A percentile compares a stretch with the other conserved stretches of the same genome.
Conservation (phyloP, 352 stramenopile species). For the Phytopythium montanum region DNA sequence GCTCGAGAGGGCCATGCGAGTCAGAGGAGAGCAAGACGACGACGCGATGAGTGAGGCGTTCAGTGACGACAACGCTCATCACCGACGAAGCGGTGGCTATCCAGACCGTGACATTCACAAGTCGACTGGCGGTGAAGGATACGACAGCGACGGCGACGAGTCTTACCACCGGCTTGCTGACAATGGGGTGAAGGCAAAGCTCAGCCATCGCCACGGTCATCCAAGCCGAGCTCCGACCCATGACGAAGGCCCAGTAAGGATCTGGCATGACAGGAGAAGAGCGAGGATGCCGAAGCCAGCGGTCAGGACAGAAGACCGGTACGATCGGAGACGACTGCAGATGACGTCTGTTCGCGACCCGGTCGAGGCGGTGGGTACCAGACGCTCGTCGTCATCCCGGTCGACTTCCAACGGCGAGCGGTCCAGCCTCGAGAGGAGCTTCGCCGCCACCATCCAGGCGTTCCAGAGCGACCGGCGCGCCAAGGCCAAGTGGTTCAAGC, state of each 20-base stretch:
- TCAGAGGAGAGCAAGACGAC: not conserved
- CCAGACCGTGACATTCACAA: not conserved
- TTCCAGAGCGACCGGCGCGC: conserved; percentile 8
- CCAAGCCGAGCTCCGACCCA: too few species aligned
- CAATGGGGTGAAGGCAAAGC: not conserved
- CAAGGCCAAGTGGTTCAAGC: conserved; percentile 11
- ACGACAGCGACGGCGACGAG: not conserved
- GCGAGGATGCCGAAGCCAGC: not conserved
- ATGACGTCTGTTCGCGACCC: not conserved
- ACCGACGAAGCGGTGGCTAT: not conserved
- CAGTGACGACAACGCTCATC: not conserved
- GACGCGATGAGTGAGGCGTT: not conserved
- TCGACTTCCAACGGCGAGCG: not conserved
- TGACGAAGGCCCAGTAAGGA: too few species aligned
- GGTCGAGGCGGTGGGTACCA: not conserved
- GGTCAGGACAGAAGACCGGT: not conserved
- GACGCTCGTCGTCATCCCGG: not conserved
- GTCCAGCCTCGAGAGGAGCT: not conserved
- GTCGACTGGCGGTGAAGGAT: not conserved
- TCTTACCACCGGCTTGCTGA: not conserved
- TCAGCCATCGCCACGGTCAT: too few species aligned
- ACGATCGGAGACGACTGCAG: not conserved
- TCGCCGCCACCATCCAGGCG: conserved; percentile 1
- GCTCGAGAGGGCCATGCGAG: conserved; percentile 3
- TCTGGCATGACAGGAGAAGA: not conserved